Evolutionary conservation across 1,284 basidiomycete genomes (phyloP), one percentile per base, ranked within the genome.

Genomic region (Mycosarcoma mackinlayi): DNA sequence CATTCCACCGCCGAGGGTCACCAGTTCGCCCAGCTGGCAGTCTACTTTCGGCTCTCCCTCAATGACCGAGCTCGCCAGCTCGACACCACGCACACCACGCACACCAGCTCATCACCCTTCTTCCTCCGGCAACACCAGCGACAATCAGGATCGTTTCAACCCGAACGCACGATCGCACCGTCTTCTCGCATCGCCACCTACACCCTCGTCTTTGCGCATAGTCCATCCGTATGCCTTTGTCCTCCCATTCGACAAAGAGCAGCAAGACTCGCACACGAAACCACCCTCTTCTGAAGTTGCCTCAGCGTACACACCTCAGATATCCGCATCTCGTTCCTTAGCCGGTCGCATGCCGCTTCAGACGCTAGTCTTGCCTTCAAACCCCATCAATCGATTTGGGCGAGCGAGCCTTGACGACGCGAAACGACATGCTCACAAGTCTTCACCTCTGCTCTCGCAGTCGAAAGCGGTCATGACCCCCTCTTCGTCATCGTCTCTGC

Each of bases 1-100:
- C 27, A 55, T 65, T 16, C 67, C 67, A 6, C 67, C 67, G 16
- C 67, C 67, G 13, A 40, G 67, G 8, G 40, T 65, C 16, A 54
- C 53, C 5, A 70, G 67, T 51, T 70, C 67, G 5, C 57, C 60
- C 37, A 57, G 60, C 18, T 70, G 57, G 53, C 67, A 70, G 38
- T 56, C 61, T 14, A 61, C 53, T 9, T 65, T 30, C 19, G 67
- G 62, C 46, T 70, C 67, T 11, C 57, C 66, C 35, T 51, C 65
- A n/a, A 39, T 63, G 11, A 47, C 46, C 9, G 59, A 63, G 18
- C 55, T 55, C 14, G 38, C 56, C 21, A 53, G 23, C 39, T 51
- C 52, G 11, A 38, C 46, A 3, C 50, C 62, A 5, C 56, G 41
- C 13, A 38, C 46, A 3, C 50, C 62, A 5, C 56, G 41, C 13